Evolutionary conservation across 2,329 filamentous ascomycete species (phyloP), one percentile per base, ranked within the genome.

Genomic region (Aureobasidium pullulans): DNA sequence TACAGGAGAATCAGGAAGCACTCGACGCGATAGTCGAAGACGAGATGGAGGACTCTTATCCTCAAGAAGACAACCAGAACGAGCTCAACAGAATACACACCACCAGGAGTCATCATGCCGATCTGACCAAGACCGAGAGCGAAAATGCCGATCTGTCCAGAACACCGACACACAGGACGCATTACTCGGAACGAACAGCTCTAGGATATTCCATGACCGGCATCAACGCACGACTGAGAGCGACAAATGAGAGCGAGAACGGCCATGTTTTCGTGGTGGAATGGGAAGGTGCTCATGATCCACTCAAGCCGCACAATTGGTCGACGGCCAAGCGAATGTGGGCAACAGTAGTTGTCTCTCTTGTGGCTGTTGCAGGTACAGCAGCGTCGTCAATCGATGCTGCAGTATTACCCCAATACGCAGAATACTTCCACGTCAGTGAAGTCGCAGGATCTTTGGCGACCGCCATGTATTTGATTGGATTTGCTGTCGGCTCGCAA

Each of bases 401-500:
- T 43, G 59, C 49, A 6, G 59, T 60, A 6, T 28, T 60, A 43
- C 59, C 59, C 42, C 59, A 60, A 16, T 60, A 60, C 28, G 50
- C 59, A 31, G 59, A 43, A 6, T 60, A 60, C 29, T 60, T 53
- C 19, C 39, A 40, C 16, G 19, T 60, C 10, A 60, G 59, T 23
- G 50, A 60, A 11, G 52, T 57, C 2, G 50, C 59, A 2, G 59
- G 52, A 10, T 57, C 59, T 8, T 10, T 60, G 10, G 59, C 50
- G 4, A 60, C 59, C 10, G 53, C 53, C 3, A 47, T 57, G 53
- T 58, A 49, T 8, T 36, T 80, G 6, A 71, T 80, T 32, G 78
- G 77, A 1, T 67, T 75, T 37, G 73, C 69, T 3, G 61, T 69
- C 15, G 74, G 74, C 5, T 69, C 73, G 3, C 64, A 75, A 1